These are phyloP conservation scores for Oryza punctata DNA, from an alignment of 176 grass and related monocot species.

Conservation along the genomic window DNA sequence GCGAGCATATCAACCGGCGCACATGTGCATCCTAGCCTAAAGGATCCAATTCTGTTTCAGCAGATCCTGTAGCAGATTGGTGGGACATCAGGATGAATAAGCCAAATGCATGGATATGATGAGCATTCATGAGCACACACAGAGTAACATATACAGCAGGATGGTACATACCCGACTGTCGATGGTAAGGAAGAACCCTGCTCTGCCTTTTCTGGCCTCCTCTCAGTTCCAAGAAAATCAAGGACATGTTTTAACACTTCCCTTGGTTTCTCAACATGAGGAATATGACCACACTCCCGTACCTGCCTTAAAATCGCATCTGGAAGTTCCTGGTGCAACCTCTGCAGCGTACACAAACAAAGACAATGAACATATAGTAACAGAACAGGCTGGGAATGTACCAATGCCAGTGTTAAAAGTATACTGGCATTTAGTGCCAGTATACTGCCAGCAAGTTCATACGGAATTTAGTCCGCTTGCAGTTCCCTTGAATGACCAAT, in stretches of 20 bases:
- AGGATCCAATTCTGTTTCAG: slow-evolving; percentile 13
- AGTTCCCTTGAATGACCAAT: not conserved
- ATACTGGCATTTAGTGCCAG: too few species aligned
- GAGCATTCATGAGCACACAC: not conserved
- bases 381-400: not conserved
- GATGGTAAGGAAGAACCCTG: not conserved
- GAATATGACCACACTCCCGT: slow-evolving; percentile 78
- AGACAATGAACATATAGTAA: not conserved
- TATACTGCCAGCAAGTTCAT: not conserved
- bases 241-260: slow-evolving; percentile 48
- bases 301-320: slow-evolving; percentile 56
- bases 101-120: not conserved
- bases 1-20: not conserved
- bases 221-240: slow-evolving; percentile 53
- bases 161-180: slow-evolving; percentile 3
- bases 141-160: not conserved
- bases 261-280: slow-evolving; percentile 86
- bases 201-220: not conserved
- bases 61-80: slow-evolving; percentile 21
- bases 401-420: not conserved
- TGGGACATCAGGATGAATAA: not conserved
- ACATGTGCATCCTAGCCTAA: not conserved
- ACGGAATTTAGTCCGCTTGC: not conserved
- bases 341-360: slow-evolving; percentile 57
- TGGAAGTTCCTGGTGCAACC: slow-evolving; percentile 68